Percentiles rank a stretch among this genome's conserved stretches.
Conservation (phyloP, 1,284 basidiomycete species). For the Papiliotrema nemorosa region DNA sequence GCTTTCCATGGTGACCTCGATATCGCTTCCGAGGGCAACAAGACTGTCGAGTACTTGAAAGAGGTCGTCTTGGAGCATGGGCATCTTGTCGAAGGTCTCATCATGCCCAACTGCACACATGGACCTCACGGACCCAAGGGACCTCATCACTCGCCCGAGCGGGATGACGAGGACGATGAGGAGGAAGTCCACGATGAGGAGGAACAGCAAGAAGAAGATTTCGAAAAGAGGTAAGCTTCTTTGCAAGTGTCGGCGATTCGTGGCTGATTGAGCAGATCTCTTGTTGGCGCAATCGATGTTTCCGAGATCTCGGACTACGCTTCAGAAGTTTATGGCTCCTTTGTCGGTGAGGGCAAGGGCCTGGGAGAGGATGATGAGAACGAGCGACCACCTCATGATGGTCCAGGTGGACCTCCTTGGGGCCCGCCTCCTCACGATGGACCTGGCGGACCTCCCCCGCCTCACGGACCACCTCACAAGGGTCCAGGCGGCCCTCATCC, state of each 20-base stretch:
- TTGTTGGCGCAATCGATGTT: too few species aligned
- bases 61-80: constrained; percentile 19
- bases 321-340: too few species aligned
- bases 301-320: too few species aligned
- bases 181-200: too few species aligned
- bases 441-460: constrained; percentile 7
- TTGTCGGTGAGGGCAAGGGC: too few species aligned
- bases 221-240: too few species aligned
- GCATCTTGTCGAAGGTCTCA: constrained; percentile 23
- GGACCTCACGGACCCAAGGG: not conserved
- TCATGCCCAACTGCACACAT: constrained; percentile 9
- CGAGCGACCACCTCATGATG: too few species aligned
- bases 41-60: constrained; percentile 20
- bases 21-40: constrained; percentile 16
- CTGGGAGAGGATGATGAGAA: too few species aligned
- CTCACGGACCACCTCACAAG: constrained; percentile 3
- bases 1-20: constrained; percentile 18
- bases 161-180: too few species aligned
- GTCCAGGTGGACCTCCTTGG: not conserved
- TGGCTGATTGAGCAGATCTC: too few species aligned
- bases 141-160: not conserved
- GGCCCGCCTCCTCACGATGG: constrained; percentile 12
- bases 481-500: not conserved
- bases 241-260: too few species aligned
- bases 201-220: too few species aligned